These are phyloP conservation scores for Penicillium waksmanii DNA, from an alignment of 495 filamentous ascomycete species.

Conservation along the genomic window DNA sequence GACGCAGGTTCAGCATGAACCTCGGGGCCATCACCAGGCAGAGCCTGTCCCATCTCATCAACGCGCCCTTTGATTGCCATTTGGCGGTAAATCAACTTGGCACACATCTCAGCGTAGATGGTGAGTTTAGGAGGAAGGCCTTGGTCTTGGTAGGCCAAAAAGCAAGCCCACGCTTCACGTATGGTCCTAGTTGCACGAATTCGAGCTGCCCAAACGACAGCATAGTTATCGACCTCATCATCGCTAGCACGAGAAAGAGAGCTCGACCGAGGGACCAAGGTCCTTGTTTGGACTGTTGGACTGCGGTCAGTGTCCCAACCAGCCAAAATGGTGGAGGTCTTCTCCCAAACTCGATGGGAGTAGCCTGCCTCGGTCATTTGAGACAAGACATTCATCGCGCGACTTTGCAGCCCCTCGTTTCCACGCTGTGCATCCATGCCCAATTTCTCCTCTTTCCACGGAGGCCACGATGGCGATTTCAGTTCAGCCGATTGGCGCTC, in stretches of 20 bases:
- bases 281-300: conserved; percentile 70
- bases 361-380: conserved; percentile 71
- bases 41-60: conserved; percentile 29
- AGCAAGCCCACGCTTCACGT: conserved; percentile 74
- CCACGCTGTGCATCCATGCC: conserved; percentile 61
- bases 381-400: conserved; percentile 57
- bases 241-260: conserved; percentile 22
- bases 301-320: conserved; percentile 72
- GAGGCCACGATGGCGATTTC: conserved; percentile 69
- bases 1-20: conserved; percentile 58
- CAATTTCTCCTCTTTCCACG: conserved; percentile 67
- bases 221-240: conserved; percentile 19
- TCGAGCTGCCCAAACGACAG: conserved; percentile 60
- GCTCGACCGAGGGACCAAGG: conserved; percentile 32
- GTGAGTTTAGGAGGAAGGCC: conserved; percentile 33
- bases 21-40: conserved; percentile 67
- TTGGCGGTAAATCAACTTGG: conserved; percentile 56
- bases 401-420: conserved; percentile 59
- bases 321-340: conserved; percentile 56
- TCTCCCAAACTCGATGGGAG: conserved; percentile 56
- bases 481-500: conserved; percentile 63
- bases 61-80: conserved; percentile 27
- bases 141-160: conserved; percentile 56
- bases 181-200: conserved; percentile 68
- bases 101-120: conserved; percentile 63